phyloP scores from a whole-genome alignment of 305 asterid genomes.

The Fraxinus platypoda region DNA sequence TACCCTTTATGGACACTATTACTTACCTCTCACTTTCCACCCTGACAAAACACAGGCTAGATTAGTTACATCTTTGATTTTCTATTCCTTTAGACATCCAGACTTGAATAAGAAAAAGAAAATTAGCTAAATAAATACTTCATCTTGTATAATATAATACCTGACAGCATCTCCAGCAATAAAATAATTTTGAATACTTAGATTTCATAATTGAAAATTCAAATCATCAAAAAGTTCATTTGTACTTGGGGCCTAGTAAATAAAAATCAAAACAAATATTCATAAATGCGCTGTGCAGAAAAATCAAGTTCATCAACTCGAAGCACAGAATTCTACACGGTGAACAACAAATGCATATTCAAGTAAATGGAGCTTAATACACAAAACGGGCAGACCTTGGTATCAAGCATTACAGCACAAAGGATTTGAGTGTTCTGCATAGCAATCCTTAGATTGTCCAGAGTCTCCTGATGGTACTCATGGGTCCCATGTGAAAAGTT shows the following conservation, averaged over 20 bases:
- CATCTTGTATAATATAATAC: background rate
- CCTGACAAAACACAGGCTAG: background rate
- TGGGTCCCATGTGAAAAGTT: conserved; percentile 88
- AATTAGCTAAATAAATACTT: background rate
- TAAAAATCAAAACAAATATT: background rate
- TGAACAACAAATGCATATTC: background rate
- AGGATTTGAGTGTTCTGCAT: conserved; percentile 71
- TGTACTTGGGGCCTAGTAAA: background rate
- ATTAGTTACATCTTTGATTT: background rate
- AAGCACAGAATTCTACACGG: background rate
- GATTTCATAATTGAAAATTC: background rate
- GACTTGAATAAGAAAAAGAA: background rate
- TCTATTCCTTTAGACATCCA: background rate
- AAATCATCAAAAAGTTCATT: background rate
- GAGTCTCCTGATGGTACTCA: conserved; percentile 78
- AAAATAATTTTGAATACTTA: background rate
- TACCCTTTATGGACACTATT: background rate
- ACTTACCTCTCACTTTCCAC: background rate
- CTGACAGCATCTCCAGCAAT: background rate
- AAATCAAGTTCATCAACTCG: background rate
- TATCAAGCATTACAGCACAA: conserved; percentile 87
- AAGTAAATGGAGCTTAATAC: background rate
- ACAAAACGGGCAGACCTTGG: conserved; percentile 63
- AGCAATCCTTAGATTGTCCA: conserved; percentile 62
- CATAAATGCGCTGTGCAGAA: background rate